Conservation (phyloP, 2,329 filamentous ascomycete species). For the Calycina marina region DNA sequence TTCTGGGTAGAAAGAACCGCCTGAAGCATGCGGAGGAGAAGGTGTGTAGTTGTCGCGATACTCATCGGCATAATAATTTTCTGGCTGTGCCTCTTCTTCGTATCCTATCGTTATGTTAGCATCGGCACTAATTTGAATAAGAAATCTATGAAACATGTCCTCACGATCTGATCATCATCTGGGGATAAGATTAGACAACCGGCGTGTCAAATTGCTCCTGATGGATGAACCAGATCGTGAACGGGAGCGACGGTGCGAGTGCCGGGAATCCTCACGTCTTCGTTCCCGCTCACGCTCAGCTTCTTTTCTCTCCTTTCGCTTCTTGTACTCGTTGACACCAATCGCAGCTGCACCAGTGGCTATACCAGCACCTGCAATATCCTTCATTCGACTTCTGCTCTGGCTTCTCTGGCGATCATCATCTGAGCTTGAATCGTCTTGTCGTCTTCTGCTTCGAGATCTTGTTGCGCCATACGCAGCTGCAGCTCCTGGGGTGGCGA, state of each 20-base stretch:
- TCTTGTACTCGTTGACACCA: constrained; percentile 44
- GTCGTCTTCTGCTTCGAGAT: constrained; percentile 10
- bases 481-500: constrained; percentile 13
- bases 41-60: constrained; percentile 18
- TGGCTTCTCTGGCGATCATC: constrained; percentile 11
- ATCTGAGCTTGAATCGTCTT: constrained; percentile 15
- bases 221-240: constrained; percentile 20
- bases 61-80: constrained; percentile 20
- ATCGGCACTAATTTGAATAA: too few species aligned
- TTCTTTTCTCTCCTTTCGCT: constrained; percentile 29
- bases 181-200: constrained; percentile 21
- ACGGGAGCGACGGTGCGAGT: constrained; percentile 20
- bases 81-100: constrained; percentile 20
- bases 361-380: constrained; percentile 40
- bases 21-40: constrained; percentile 22
- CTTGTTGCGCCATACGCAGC: constrained; percentile 15
- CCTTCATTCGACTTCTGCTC: constrained; percentile 35
- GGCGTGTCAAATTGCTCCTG: constrained; percentile 15
- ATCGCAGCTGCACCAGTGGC: constrained; percentile 45
- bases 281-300: constrained; percentile 22
- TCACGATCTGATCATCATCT: constrained; percentile 10
- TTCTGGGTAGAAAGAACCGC: constrained; percentile 20
- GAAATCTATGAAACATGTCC: constrained; percentile 1
- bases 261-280: constrained; percentile 21
- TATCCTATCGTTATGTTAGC: too few species aligned